Evolutionary conservation across 805 yeast genomes (phyloP), one percentile per base, ranked within the genome.

Genomic region (Torulaspora delbrueckii): DNA sequence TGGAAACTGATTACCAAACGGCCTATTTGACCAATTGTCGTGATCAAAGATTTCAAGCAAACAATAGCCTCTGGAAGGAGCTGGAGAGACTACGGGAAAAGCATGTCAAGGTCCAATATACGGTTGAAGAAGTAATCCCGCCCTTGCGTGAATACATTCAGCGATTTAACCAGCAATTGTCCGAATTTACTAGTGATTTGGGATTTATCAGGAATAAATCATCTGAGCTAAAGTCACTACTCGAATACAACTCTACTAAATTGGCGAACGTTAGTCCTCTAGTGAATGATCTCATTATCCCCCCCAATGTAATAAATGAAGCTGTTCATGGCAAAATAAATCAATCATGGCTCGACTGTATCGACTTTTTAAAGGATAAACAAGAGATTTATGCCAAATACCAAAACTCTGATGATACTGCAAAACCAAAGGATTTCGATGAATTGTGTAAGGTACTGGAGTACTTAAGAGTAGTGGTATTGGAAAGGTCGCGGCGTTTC

Each of bases 401-500:
- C 54, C 41, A 56, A 38, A 44, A 59, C 4, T 30, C 43, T 3
- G 9, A 25, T 14, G 45, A 45, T 1, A 23, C 24, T 3, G 43
- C 44, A 13, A 52, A 43, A 16, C 68, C 68, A 3, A 52, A 55
- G 12, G 67, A 63, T 47, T 63, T 63, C 39, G 54, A 56, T 0
- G 36, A 46, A 14, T 30, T 58, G 30, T 36, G 51, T 37, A 48
- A 54, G 32, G 52, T 60, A 8, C 42, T 84, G n/a, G 70, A 72
- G 1, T 62, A 75, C n/a, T 63, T 89, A 43, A 76, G 76, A 37
- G 60, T 68, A 18, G 82, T 85, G 56, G 79, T 86, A 1, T 64
- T 86, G 2, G 96, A 90, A 60, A 73, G 95, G 45, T 78, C 86
- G 2, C 75, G 95, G 50, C 84, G 83, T 60, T 83, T 68, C 58